Base-by-base conservation (phyloP, 306 rosid species). In the Lathyrus aphaca region DNA sequence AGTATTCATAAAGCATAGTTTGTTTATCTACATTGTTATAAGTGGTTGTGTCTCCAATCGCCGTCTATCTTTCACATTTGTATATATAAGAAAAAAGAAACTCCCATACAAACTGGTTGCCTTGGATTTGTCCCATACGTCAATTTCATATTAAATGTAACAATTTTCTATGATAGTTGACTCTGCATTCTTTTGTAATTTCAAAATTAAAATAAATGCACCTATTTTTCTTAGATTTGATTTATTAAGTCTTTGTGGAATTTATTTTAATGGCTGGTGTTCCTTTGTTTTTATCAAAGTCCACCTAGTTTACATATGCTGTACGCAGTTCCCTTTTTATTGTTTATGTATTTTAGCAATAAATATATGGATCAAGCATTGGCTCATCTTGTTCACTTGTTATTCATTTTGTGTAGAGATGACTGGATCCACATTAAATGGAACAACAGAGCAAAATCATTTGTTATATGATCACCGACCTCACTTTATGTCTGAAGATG, bases 391-490 rank as follows among this genome's bases (percentile, higher is more conserved):
- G 48, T 39, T 66, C 27, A 12, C 37, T 76, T 40, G 1, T 40
- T 59, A 60, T 72, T 76, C 64, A 15, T 48, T 69, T 79, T 79
- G 44, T 60, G 49, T 71, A 93, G 98, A 90, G 81, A 88, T 88
- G 97, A 82, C 80, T 29, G 97, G 96, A 59, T 83, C 73, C 32
- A 46, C 77, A 27, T 21, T 64, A 72, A 39, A 84, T 44, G 74
- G 46, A 27, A 64, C 69, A 46, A 45, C 14, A 69, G 58, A 73
- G 77, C 39, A 63, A 75, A 57, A 5, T 10, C 50, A 42, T 76
- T 27, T 66, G 49, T 83, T 93, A 9, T 83, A 83, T 58, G 98
- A 93, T 75, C 98, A 93, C 81, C 89, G 84, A 53, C 78, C 97
- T 55, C 5, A 2, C 46, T 4, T 38, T 45, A 29, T 90, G 73